Base-by-base conservation (phyloP, 2,329 filamentous ascomycete genomes). In the Herpotrichia juniperi region DNA sequence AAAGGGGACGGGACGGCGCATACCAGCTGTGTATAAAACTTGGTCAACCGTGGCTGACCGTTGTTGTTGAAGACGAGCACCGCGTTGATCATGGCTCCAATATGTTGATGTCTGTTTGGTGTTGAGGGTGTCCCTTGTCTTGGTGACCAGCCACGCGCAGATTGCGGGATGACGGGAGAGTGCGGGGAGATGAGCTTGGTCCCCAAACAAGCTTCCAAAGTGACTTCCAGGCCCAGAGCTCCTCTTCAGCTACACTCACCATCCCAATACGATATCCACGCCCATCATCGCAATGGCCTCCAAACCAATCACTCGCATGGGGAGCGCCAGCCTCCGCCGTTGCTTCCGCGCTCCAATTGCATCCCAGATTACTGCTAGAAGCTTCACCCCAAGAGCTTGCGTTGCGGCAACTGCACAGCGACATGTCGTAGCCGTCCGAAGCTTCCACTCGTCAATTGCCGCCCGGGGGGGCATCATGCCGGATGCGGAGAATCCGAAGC, bases 31-130 rank as follows among this genome's bases (percentile, higher is more conserved):
- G 93, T 97, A 75, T 99, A 99, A 81, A 99, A 99, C 70, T 97
- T 97, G 66, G 93, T 97, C 73, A 99, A 83, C 50, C 94, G 89
- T 31, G 94, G 93, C 77, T 99, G 93, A 59, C 94, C 94, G 66
- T 93, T 91, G 79, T 96, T 96, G 72, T 99, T 99, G 82, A 99
- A 99, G 73, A 99, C 93, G 61, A 99, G 83, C 56, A 99, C 93
- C 26, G 96, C 94, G 81, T 96, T 99, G 76, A 99, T 97, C 94
- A 99, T 99, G 63, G 42, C n/a, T n/a, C n/a, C n/a, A n/a, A n/a
- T 28, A 28, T 28, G 26, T 6, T 28, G 26, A 28, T 46, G 19
- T 24, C 12, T 42, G 32, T 34, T 17, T 55, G 43, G 22, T 50
- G 54, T 11, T 48, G 51, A 39, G 19, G 26, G 5, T 24, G 26